Base-by-base conservation (phyloP, 768 basidiomycete genomes). In the Dentipellis fragilis region DNA sequence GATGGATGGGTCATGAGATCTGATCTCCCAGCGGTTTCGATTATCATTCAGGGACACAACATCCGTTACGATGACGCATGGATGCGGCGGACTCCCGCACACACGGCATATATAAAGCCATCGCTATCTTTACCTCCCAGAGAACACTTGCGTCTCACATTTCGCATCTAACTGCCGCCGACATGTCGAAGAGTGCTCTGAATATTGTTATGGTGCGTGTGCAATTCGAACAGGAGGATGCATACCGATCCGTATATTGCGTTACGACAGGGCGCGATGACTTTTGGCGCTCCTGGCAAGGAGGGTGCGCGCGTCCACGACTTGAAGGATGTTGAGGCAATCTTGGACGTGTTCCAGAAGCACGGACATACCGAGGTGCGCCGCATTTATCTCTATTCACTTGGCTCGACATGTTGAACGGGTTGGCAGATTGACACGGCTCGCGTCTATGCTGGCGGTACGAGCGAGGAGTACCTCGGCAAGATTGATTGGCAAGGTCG, bases 321-420 rank as follows among this genome's bases (percentile, higher is more conserved):
- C 51, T 45, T 77, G 54, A 71, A 75, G 52, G 75, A 76, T 36
- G 72, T 80, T 37, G 73, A 76, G 52, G 73, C 71, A 1, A 78
- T 81, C 55, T 64, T 85, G 54, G 79, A 83, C 58, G 68, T 73
- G 23, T 80, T 84, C 63, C 69, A 72, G 36, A 65, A 69, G 3
- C 79, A 80, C 62, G 83, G 84, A 0, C 83, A 85, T 66, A 71
- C 67, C 42, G 80, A 82, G 70, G 68, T 76, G 49, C 52, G 23
- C 50, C 2, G n/a, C 29, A 6, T 29, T 29, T 29, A 29, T 29
- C 29, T 6, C 6, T 68, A 49, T 56, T 57, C 22, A 14, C 37
- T 8, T 36, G 57, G 9, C 40, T 19, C 8, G 17, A 12, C 38
- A 8, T 19, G 35, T 22, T 14, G 11, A 19, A 9, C 9, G 5